A percentile compares a stretch with the other conserved stretches of the same genome.
Evolutionary conservation across 2,329 filamentous ascomycete species (phyloP).

Genomic region (Cordyceps pruinosa): DNA sequence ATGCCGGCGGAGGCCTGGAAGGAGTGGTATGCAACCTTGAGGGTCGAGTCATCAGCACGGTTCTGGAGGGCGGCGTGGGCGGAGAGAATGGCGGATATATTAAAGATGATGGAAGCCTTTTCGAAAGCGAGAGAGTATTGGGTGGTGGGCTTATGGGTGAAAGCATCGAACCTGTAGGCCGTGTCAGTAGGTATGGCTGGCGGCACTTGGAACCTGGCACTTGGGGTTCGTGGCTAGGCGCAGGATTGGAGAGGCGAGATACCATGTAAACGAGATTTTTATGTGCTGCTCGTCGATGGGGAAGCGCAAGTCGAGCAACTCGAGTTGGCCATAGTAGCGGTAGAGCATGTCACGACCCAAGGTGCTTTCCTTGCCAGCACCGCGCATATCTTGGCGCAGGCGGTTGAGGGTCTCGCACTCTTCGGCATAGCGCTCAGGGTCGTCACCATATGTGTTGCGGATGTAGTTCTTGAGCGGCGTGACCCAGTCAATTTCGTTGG

Average conservation of each 20-base stretch:
- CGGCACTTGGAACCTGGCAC: too few species aligned
- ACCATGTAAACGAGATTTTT: slow-evolving; percentile 98
- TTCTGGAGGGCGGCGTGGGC: slow-evolving; percentile 93
- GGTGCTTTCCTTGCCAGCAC: slow-evolving; percentile 92
- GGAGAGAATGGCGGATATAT: slow-evolving; percentile 93
- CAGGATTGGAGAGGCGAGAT: slow-evolving; percentile 23
- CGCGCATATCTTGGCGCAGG: slow-evolving; percentile 95
- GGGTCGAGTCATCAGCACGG: slow-evolving; percentile 79
- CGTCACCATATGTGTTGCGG: slow-evolving; percentile 86
- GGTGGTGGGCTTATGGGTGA: slow-evolving; percentile 93
- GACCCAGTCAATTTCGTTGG: slow-evolving; percentile 98
- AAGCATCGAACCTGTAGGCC: slow-evolving; percentile 83
- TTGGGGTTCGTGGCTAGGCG: too few species aligned
- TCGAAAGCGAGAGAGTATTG: slow-evolving; percentile 97
- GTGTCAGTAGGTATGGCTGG: neutral
- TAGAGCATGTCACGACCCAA: slow-evolving; percentile 90
- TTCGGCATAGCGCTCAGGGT: slow-evolving; percentile 90
- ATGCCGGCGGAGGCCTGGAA: slow-evolving; percentile 98
- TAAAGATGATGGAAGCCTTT: slow-evolving; percentile 98
- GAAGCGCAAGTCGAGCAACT: slow-evolving; percentile 88
- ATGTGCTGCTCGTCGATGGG: slow-evolving; percentile 98
- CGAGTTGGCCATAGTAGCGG: slow-evolving; percentile 94
- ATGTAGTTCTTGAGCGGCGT: slow-evolving; percentile 89
- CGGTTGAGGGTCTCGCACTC: slow-evolving; percentile 93
- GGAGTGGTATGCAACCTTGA: slow-evolving; percentile 96